These are phyloP conservation scores for Colletotrichum kahawae DNA, from an alignment of 2,329 filamentous ascomycete genomes.

Conservation along the genomic window DNA sequence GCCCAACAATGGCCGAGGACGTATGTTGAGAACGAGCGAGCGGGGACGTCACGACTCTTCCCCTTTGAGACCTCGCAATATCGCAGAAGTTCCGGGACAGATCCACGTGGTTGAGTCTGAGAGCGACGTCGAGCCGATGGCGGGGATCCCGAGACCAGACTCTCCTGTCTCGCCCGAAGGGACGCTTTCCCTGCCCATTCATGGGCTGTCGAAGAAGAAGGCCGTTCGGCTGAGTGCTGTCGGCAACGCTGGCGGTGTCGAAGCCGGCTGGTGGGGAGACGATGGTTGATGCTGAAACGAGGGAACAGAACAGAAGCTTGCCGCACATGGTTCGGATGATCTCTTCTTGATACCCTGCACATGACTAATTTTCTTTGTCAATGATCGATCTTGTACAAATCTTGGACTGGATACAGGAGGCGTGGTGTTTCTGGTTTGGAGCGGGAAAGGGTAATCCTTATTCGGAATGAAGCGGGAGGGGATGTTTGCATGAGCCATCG, in stretches of 20 bases:
- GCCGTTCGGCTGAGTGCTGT: slow-evolving; percentile 48
- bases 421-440: background rate
- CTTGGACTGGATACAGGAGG: background rate
- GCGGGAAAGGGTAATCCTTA: background rate
- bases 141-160: slow-evolving; percentile 43
- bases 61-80: background rate
- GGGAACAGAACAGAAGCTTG: background rate
- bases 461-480: slow-evolving; percentile 5
- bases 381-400: slow-evolving; percentile 8
- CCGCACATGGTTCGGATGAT: slow-evolving; percentile 4
- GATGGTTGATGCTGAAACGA: slow-evolving; percentile 35
- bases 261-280: slow-evolving; percentile 45
- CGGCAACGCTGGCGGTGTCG: slow-evolving; percentile 32
- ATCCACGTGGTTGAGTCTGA: slow-evolving; percentile 23
- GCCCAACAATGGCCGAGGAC: background rate
- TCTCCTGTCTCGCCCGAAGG: slow-evolving; percentile 29
- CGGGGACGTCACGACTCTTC: slow-evolving; percentile 6
- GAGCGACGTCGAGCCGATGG: slow-evolving; percentile 24
- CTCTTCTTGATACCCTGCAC: slow-evolving; percentile 23
- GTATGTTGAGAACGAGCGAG: background rate
- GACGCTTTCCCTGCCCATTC: background rate
- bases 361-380: slow-evolving; percentile 19
- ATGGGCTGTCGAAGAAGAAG: slow-evolving; percentile 38
- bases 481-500: background rate
- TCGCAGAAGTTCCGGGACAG: background rate